These are phyloP conservation scores for Lanmaoa pseudosensibilis DNA, from an alignment of 768 basidiomycete species.

Conservation along the genomic window DNA sequence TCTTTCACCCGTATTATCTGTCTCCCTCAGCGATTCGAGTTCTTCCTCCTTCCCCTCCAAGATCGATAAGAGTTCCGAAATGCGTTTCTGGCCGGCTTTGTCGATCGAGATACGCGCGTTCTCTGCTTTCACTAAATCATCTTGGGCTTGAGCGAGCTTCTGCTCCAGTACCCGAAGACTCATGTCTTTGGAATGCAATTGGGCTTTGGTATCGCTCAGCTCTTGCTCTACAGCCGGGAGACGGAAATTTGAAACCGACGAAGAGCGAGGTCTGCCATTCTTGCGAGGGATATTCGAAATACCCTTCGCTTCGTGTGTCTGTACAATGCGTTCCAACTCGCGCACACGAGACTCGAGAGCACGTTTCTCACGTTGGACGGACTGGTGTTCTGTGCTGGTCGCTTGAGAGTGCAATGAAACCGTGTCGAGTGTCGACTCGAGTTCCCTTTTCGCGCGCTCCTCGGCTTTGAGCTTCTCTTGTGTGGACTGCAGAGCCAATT, in stretches of 20 bases:
- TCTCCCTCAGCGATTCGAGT: conserved; percentile 42
- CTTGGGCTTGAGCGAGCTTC: conserved; percentile 50
- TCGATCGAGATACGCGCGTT: conserved; percentile 62
- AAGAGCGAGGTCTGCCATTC: conserved; percentile 52
- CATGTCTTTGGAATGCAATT: conserved; percentile 44
- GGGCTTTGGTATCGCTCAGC: conserved; percentile 45
- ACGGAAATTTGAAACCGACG: conserved; percentile 54
- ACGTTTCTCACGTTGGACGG: conserved; percentile 57
- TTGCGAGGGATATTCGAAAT: conserved; percentile 35
- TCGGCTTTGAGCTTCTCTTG: conserved; percentile 53
- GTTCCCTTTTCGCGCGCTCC: conserved; percentile 50
- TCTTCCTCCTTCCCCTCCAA: conserved; percentile 65
- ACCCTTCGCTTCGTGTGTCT: conserved; percentile 37
- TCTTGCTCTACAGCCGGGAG: conserved; percentile 57
- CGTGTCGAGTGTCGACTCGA: conserved; percentile 56
- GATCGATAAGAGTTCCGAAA: conserved; percentile 42
- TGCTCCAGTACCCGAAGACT: conserved; percentile 44
- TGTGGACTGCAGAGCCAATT: conserved; percentile 46
- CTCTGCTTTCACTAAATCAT: conserved; percentile 49
- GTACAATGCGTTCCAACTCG: conserved; percentile 50
- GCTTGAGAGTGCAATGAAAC: conserved; percentile 54
- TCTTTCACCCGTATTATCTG: conserved; percentile 43
- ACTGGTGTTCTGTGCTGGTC: conserved; percentile 41
- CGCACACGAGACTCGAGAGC: conserved; percentile 56
- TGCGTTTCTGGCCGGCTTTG: conserved; percentile 43